Evolutionary conservation across 2,329 filamentous ascomycete species (phyloP).

Genomic region (Herpotrichia juniperi): DNA sequence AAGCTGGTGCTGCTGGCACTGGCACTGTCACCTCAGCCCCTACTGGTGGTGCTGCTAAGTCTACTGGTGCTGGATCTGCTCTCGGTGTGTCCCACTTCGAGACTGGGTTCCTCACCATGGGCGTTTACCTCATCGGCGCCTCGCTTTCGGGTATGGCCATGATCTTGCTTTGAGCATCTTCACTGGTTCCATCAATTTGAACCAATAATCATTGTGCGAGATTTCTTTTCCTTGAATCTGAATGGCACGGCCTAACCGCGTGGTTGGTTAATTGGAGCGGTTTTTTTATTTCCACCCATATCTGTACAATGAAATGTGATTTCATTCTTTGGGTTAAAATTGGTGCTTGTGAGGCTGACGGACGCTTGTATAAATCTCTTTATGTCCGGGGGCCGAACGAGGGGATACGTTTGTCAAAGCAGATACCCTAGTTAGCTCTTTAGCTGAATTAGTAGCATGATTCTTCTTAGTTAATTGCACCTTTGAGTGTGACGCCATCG

Average conservation of each 20-base stretch:
- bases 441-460: background rate
- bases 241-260: background rate
- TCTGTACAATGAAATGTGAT: constrained; percentile 3
- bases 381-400: background rate
- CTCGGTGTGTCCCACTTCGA: constrained; percentile 54
- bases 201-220: too few relatives aligned
- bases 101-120: constrained; percentile 54
- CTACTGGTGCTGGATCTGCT: constrained; percentile 46
- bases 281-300: background rate
- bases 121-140: constrained; percentile 57
- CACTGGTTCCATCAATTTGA: background rate
- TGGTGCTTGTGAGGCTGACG: background rate
- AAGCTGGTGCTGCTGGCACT: constrained; percentile 67
- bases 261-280: background rate
- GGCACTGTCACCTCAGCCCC: constrained; percentile 60
- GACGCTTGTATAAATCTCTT: background rate
- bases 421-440: constrained; percentile 1
- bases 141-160: constrained; percentile 60
- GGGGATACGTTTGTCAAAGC: background rate
- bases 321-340: background rate
- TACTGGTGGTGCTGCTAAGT: constrained; percentile 37
- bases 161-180: constrained; percentile 56
- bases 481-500: too few relatives aligned
- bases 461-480: too few relatives aligned
- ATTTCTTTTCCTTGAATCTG: constrained; percentile 3